Percentiles rank a stretch among this genome's conserved stretches.
Conservation (phyloP, 345 rosid genomes). For the Litchi chinensis region DNA sequence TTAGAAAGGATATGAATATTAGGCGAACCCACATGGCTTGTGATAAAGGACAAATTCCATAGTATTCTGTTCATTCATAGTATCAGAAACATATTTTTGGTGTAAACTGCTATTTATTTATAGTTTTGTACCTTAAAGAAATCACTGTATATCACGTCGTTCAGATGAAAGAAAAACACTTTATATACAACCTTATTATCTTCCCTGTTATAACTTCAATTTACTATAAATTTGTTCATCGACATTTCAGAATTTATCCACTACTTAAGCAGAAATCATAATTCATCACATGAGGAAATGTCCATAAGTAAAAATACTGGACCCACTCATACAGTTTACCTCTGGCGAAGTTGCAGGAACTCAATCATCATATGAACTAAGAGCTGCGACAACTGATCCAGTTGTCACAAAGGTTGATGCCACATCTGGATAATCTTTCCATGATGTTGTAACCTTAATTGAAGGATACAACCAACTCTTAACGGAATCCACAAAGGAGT, state of each 20-base stretch:
- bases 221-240: not conserved
- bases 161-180: not conserved
- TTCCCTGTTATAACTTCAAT: not conserved
- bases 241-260: not conserved
- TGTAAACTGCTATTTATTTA: not conserved
- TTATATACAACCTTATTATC: not conserved
- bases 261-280: not conserved
- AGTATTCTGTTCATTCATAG: not conserved
- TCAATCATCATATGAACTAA: conserved; percentile 66
- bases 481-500: conserved; percentile 56
- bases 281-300: too few relatives aligned
- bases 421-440: conserved; percentile 84
- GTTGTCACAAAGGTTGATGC: conserved; percentile 71
- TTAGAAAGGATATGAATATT: not conserved
- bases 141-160: not conserved
- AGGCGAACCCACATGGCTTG: not conserved
- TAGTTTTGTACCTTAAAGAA: not conserved
- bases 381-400: conserved; percentile 81
- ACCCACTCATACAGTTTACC: conserved; percentile 24
- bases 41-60: not conserved
- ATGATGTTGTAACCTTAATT: conserved; percentile 65
- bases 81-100: not conserved
- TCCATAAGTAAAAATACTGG: not conserved
- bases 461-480: conserved; percentile 85
- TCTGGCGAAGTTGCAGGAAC: conserved; percentile 23